Base-by-base conservation (phyloP, 192 early-diverging fungal species). In the Dimargaris cristalligena region DNA sequence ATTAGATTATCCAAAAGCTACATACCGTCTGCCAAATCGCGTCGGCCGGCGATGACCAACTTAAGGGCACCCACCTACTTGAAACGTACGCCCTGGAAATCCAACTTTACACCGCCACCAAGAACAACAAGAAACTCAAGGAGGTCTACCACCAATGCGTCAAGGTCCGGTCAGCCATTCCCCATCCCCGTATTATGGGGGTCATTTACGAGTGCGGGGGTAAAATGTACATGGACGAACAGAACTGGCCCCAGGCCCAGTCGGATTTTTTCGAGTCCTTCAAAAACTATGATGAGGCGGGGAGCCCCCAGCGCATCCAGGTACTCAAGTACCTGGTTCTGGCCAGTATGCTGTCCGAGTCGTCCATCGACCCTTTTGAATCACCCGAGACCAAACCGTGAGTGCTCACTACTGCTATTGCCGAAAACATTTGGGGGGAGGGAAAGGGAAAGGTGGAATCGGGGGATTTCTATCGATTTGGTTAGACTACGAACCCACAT, bases 231-330 rank as follows among this genome's bases (percentile, higher is more conserved):
- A 95, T 98, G 92, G 74, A 74, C 52, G 94, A 97, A 74, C 82
- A 79, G 74, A 79, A 69, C 59, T 98, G 94, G 94, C 80, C 86
- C 49, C 74, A 85, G 65, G 94, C 94, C 0, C 86, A 94, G 66
- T 77, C 84, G 3, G 90, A 92, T 63, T 94, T 98, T 63, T 98
- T 96, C 69, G 91, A 95, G 55, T 89, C 92, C 4, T 98, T 98
- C 74, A 92, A 92, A 56, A 93, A 92, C 63, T 98, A 93, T 68
- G 92, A 98, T 64, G 94, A 98, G 67, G 91, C 94, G 0, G 94
- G 94, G 44, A 88, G 83, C 63, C 81, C 78, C 20, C 91, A 91
- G 65, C 84, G 94, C 57, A 91, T 98, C 47, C 80, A 85, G 58
- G 90, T 91, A 32, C 75, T 98, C 34, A 94, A 96, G 79, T 91